Evolutionary conservation across 805 yeast genomes (phyloP).

Genomic region (Wickerhamomyces canadensis): DNA sequence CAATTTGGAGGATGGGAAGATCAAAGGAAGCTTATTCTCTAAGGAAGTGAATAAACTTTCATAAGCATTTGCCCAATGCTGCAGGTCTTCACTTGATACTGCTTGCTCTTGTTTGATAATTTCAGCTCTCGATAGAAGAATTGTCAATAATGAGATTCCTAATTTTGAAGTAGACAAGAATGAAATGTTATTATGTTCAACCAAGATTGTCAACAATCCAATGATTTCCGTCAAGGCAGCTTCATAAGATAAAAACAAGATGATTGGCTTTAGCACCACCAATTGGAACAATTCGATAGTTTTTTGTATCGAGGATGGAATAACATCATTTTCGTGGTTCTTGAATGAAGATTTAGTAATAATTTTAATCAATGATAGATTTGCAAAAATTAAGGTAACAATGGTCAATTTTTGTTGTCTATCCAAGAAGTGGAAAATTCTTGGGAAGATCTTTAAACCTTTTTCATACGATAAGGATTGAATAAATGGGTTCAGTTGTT

Average conservation of each 20-base stretch:
- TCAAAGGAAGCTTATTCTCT: constrained; percentile 68
- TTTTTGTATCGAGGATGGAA: constrained; percentile 49
- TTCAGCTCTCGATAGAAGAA: constrained; percentile 89
- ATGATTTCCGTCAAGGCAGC: constrained; percentile 75
- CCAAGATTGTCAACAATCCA: constrained; percentile 63
- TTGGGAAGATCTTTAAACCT: constrained; percentile 82
- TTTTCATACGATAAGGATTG: constrained; percentile 80
- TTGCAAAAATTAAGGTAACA: constrained; percentile 71
- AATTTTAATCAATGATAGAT: constrained; percentile 73
- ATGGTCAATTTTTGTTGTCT: constrained; percentile 73
- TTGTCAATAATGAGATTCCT: constrained; percentile 83
- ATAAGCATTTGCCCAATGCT: constrained; percentile 73
- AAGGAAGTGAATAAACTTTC: constrained; percentile 74
- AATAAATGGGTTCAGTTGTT: constrained; percentile 58
- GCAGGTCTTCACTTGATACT: constrained; percentile 35
- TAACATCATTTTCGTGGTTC: constrained; percentile 44
- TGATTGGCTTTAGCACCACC: constrained; percentile 78
- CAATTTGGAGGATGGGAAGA: constrained; percentile 71
- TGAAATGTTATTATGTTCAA: constrained; percentile 65
- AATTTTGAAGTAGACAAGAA: constrained; percentile 53
- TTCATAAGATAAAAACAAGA: constrained; percentile 71
- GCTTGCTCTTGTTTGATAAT: constrained; percentile 79
- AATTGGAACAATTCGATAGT: constrained; percentile 74
- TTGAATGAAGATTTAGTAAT: constrained; percentile 75
- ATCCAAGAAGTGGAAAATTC: constrained; percentile 77